These are phyloP conservation scores for Trifolium subterraneum DNA, from an alignment of 306 rosid species.

Conservation along the genomic window DNA sequence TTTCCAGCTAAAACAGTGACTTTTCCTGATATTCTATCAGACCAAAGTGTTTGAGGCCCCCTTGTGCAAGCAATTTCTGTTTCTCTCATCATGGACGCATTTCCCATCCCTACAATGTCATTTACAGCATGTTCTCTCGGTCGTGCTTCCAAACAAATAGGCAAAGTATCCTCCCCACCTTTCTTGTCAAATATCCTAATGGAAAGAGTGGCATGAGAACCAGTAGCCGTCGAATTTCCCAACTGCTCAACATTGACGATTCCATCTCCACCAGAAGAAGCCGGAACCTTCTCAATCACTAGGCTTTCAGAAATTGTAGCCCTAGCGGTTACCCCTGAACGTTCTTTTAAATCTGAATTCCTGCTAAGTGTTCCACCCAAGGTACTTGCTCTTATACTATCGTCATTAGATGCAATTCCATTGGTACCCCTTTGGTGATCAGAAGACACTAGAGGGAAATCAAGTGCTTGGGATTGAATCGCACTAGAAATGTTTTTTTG, in stretches of 20 bases:
- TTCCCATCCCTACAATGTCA: slow-evolving; percentile 83
- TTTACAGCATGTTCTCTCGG: slow-evolving; percentile 81
- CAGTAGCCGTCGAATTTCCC: slow-evolving; percentile 62
- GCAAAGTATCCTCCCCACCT: slow-evolving; percentile 69
- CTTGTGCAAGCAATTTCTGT: slow-evolving; percentile 82
- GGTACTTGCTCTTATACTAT: slow-evolving; percentile 55
- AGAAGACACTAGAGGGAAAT: slow-evolving; percentile 61
- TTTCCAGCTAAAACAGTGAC: slow-evolving; percentile 98
- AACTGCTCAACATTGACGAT: slow-evolving; percentile 71
- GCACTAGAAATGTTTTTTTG: slow-evolving; percentile 71
- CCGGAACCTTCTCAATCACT: slow-evolving; percentile 85
- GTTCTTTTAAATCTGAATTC: slow-evolving; percentile 70
- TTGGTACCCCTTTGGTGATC: slow-evolving; percentile 70
- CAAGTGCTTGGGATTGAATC: slow-evolving; percentile 61
- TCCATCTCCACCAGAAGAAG: slow-evolving; percentile 58
- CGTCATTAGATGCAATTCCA: slow-evolving; percentile 55
- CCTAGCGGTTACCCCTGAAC: slow-evolving; percentile 84
- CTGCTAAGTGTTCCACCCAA: slow-evolving; percentile 61
- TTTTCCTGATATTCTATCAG: slow-evolving; percentile 90
- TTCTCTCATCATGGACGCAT: slow-evolving; percentile 73
- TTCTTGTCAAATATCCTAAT: slow-evolving; percentile 86
- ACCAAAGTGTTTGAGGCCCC: slow-evolving; percentile 83
- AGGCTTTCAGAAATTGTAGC: slow-evolving; percentile 85
- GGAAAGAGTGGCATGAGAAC: slow-evolving; percentile 65
- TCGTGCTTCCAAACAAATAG: slow-evolving; percentile 86